Evolutionary conservation across 306 rosid species (phyloP).

Genomic region (Rosa persica): DNA sequence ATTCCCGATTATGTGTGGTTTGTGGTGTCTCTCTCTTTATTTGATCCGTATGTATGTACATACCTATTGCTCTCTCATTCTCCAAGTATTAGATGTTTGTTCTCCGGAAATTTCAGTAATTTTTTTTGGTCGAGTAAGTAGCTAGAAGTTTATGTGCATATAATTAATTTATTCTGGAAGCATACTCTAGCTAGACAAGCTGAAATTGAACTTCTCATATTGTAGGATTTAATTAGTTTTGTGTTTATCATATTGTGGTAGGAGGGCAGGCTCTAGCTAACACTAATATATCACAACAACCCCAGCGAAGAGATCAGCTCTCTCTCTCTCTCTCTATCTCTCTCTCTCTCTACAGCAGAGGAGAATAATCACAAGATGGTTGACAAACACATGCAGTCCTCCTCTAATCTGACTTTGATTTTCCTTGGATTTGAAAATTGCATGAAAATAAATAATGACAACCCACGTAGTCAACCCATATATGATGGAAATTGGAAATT

Average conservation of each 20-base stretch:
- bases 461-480: neutral
- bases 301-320: neutral
- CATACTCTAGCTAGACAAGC: too few species aligned
- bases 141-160: too few species aligned
- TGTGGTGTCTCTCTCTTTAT: too few species aligned
- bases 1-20: too few species aligned
- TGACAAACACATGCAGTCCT: neutral
- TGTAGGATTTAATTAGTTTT: neutral
- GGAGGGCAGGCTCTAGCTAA: neutral
- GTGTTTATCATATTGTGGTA: neutral
- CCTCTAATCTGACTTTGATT: constrained; percentile 1
- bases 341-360: neutral
- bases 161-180: too few species aligned
- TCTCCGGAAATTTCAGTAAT: too few species aligned
- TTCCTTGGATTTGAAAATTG: neutral
- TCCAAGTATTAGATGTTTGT: too few species aligned
- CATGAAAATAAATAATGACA: neutral
- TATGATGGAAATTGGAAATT: neutral
- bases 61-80: too few species aligned
- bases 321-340: neutral
- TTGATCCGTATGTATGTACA: too few species aligned
- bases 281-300: neutral
- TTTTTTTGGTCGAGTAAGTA: too few species aligned
- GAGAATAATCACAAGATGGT: neutral
- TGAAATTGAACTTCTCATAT: too few species aligned